Evolutionary conservation across 2,329 filamentous ascomycete genomes (phyloP), one percentile per base, ranked within the genome.

Genomic region (Amesomyces nigricolor): DNA sequence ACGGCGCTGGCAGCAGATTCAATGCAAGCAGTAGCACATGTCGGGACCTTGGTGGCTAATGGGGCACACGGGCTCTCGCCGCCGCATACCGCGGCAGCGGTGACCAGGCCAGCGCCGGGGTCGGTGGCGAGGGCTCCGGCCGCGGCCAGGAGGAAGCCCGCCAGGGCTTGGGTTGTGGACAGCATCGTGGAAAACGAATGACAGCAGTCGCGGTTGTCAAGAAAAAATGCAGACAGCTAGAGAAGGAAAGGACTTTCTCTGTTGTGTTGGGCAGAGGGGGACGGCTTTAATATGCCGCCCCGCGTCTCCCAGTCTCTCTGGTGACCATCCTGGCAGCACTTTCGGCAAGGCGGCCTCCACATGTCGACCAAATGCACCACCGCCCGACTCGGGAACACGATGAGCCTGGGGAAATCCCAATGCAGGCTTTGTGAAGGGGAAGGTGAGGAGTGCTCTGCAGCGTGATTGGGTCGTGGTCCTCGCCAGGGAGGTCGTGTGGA

Each of bases 1-100:
- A 51, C n/a, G 4, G 19, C 17, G 7, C 44, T 26, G 16, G 42
- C 53, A 26, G 43, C 47, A 5, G 47, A 47, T 17, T 51, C 53
- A 26, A 56, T 56, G 14, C 53, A 56, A 26, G n/a, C 14, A 8
- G 49, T 29, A 11, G 47, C 53, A 13, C 53, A 56, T 16, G 17
- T 16, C 10, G 47, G 47, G 16, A 56, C 30, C 11, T 42, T 42
- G 1, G 47, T 30, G 13, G 47, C 37, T 16, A 37, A 11, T 14
- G 32, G 5, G 29, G 32, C 42, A 16, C 53, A 56, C 13, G 53
- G 53, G 35, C 13, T 38, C 19, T 54, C 40, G 22, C 51, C 37
- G 6, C 52, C 39, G 13, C 40, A 51, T 6, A 11, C 37, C 6
- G 38, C 38, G 38, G 19, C 38, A 13, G 40, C 17, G 13, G 49